Evolutionary conservation across 2,329 filamentous ascomycete genomes (phyloP).

Genomic region (Cryphonectria naterciae): DNA sequence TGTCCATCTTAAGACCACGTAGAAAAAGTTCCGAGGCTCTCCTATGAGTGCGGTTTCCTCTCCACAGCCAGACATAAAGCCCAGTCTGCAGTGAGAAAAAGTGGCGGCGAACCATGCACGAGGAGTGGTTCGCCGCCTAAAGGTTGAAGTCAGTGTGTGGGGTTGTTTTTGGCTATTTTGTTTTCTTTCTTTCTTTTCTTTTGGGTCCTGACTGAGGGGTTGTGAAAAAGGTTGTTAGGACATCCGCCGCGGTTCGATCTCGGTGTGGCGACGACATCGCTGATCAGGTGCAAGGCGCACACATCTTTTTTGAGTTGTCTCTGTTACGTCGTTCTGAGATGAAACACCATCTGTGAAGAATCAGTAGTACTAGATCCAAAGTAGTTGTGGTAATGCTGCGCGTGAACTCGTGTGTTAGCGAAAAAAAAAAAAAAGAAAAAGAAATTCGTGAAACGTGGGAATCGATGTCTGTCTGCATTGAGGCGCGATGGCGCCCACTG

Average conservation of each 20-base stretch:
- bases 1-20: not conserved
- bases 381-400: not conserved
- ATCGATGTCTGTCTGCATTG: conserved; percentile 28
- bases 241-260: not conserved
- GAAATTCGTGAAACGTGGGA: not conserved
- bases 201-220: not conserved
- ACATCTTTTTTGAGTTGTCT: not conserved
- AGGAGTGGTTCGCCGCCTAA: conserved; percentile 18
- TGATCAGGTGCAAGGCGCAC: not conserved
- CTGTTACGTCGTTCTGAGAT: not conserved
- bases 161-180: conserved; percentile 9
- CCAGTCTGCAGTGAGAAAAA: conserved; percentile 58
- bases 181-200: not conserved
- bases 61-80: conserved; percentile 53
- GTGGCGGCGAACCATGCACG: conserved; percentile 32
- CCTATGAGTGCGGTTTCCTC: conserved; percentile 43
- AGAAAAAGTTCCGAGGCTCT: not conserved
- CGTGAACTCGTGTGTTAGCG: not conserved
- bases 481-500: conserved; percentile 20
- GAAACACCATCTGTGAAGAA: conserved; percentile 13
- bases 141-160: conserved; percentile 1
- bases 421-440: not conserved
- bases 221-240: not conserved
- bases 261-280: not conserved
- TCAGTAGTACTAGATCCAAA: conserved; percentile 17